phyloP scores from a whole-genome alignment of 1,139 yeast species.

The Sugiyamaella pinicola region DNA sequence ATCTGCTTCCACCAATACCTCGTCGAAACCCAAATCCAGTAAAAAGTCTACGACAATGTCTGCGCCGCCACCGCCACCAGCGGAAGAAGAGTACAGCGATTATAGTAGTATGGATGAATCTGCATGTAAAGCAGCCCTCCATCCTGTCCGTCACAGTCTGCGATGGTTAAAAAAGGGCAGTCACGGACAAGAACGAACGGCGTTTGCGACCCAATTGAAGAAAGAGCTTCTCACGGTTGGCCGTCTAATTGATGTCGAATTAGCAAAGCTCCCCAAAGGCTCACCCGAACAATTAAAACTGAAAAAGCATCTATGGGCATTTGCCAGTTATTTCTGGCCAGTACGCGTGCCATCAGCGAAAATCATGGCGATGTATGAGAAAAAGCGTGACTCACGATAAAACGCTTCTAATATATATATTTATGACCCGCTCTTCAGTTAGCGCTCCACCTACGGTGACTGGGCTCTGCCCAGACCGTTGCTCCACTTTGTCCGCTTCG shows the following conservation, averaged over 20 bases:
- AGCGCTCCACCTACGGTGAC: too few species aligned
- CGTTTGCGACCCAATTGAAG: conserved; percentile 78
- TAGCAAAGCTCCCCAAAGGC: conserved; percentile 27
- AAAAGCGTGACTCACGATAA: conserved; percentile 39
- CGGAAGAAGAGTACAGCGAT: conserved; percentile 54
- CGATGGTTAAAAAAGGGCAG: conserved; percentile 76
- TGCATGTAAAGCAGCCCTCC: conserved; percentile 63
- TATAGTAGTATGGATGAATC: conserved; percentile 83
- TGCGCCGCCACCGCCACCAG: conserved; percentile 6
- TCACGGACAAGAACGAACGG: conserved; percentile 78
- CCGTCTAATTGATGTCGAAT: conserved; percentile 56
- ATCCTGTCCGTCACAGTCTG: conserved; percentile 75
- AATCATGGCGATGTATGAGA: conserved; percentile 82
- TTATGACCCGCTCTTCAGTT: not conserved
- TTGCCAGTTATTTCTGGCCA: conserved; percentile 93
- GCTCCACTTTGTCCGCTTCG: too few species aligned
- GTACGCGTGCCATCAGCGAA: conserved; percentile 73
- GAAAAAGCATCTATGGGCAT: conserved; percentile 82
- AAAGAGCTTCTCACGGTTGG: conserved; percentile 80
- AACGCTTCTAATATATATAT: not conserved
- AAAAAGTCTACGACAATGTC: conserved; percentile 15
- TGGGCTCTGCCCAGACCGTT: too few species aligned
- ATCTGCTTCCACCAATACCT: too few species aligned
- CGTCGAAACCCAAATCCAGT: conserved; percentile 14
- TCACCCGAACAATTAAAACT: conserved; percentile 45